These are phyloP conservation scores for Trichoderma polysporum DNA, from an alignment of 2,329 filamentous ascomycete species.

Conservation along the genomic window DNA sequence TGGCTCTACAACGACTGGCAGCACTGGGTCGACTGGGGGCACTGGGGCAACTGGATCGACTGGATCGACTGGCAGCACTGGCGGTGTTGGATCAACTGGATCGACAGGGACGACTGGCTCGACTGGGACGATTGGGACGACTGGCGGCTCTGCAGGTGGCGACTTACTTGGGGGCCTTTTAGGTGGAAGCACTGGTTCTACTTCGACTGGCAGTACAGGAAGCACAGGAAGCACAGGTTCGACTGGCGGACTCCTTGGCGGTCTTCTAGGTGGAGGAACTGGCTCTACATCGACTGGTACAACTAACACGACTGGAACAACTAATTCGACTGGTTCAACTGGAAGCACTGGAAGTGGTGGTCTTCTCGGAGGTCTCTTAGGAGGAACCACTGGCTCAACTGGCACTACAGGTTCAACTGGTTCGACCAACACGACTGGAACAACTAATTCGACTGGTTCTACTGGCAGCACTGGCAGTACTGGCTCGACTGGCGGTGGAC, in stretches of 20 bases:
- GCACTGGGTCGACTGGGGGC: no score
- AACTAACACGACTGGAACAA: neutral
- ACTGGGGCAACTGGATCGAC: no score
- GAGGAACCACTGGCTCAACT: neutral
- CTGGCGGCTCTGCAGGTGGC: no score
- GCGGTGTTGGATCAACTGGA: neutral
- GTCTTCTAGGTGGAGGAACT: neutral
- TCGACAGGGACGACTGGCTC: neutral
- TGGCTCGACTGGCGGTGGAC: neutral
- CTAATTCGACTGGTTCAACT: neutral
- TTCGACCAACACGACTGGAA: neutral
- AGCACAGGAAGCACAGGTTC: neutral
- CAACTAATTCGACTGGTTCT: neutral
- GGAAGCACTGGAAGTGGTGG: neutral
- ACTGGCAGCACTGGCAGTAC: neutral
- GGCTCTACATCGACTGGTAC: neutral
- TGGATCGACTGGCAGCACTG: no score
- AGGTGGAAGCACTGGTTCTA: neutral
- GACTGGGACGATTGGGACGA: no score
- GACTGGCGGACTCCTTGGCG: neutral
- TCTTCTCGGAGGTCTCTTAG: neutral
- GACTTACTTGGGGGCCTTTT: neutral
- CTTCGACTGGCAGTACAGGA: neutral
- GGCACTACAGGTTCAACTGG: neutral
- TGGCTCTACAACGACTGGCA: neutral